Percentiles rank a stretch among this genome's conserved stretches.
Conservation (phyloP, 768 basidiomycete species). For the Coprinopsis marcescibilis region DNA sequence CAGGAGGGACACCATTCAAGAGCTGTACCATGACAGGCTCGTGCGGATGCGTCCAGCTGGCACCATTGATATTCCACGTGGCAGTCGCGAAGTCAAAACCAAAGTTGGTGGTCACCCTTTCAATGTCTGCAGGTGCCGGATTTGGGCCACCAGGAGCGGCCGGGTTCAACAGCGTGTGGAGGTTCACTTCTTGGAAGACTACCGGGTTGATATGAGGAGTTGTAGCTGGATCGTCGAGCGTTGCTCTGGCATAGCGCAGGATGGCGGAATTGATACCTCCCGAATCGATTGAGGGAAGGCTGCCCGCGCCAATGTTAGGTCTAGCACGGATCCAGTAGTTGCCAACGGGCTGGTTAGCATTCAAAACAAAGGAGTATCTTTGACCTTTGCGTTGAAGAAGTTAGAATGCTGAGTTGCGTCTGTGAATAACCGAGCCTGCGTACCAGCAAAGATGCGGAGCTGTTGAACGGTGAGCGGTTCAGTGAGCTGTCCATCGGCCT, state of each 20-base stretch:
- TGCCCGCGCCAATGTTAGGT: conserved; percentile 15
- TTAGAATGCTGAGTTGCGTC: not conserved
- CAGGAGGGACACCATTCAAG: conserved; percentile 32
- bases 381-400: conserved; percentile 19
- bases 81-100: conserved; percentile 7
- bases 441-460: conserved; percentile 34
- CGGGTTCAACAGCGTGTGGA: conserved; percentile 17
- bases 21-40: conserved; percentile 48
- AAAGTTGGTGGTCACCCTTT: conserved; percentile 15
- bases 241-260: conserved; percentile 36
- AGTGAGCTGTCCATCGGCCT: conserved; percentile 21
- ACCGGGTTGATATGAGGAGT: conserved; percentile 6
- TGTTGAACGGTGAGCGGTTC: conserved; percentile 31
- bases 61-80: conserved; percentile 13
- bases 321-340: conserved; percentile 40
- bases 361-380: conserved; percentile 32
- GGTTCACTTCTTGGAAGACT: conserved; percentile 17
- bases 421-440: conserved; percentile 7
- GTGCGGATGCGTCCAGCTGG: conserved; percentile 20
- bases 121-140: conserved; percentile 17
- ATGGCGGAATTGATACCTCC: conserved; percentile 39
- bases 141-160: conserved; percentile 18
- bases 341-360: conserved; percentile 32
- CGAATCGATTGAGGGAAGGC: conserved; percentile 17
- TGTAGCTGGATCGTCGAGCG: conserved; percentile 19